phyloP scores from a whole-genome alignment of 306 rosid species.

The Cucurbita moschata region DNA sequence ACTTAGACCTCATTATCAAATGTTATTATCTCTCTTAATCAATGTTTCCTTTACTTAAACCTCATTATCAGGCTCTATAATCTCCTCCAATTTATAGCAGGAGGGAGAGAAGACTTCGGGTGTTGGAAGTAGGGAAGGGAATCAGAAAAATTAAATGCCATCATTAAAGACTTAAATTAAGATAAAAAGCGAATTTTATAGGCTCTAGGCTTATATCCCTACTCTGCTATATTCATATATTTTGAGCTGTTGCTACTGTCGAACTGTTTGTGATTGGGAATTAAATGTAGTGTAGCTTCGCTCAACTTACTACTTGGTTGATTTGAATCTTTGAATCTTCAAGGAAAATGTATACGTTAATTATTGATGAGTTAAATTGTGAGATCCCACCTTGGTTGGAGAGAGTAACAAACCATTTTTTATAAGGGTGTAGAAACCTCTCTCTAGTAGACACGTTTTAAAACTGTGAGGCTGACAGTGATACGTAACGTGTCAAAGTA shows the following conservation, averaged over 20 bases:
- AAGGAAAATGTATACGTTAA: too few relatives aligned
- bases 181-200: background rate
- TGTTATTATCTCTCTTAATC: background rate
- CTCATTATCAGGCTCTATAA: background rate
- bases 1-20: slow-evolving; percentile 5
- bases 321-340: too few relatives aligned
- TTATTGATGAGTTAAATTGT: too few relatives aligned
- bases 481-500: too few relatives aligned
- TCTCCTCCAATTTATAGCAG: background rate
- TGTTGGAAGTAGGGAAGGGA: background rate
- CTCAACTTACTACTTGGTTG: too few relatives aligned
- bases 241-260: background rate
- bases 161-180: background rate
- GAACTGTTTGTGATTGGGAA: background rate
- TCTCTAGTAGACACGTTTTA: too few relatives aligned
- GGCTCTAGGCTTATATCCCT: background rate
- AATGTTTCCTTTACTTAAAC: background rate
- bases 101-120: background rate
- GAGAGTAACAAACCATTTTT: too few relatives aligned
- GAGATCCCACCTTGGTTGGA: too few relatives aligned
- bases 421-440: too few relatives aligned
- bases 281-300: background rate
- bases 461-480: too few relatives aligned
- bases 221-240: background rate
- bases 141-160: background rate